Percentiles rank a stretch among this genome's conserved stretches.
Conservation (phyloP, 768 basidiomycete species). For the Auricularia sp. region DNA sequence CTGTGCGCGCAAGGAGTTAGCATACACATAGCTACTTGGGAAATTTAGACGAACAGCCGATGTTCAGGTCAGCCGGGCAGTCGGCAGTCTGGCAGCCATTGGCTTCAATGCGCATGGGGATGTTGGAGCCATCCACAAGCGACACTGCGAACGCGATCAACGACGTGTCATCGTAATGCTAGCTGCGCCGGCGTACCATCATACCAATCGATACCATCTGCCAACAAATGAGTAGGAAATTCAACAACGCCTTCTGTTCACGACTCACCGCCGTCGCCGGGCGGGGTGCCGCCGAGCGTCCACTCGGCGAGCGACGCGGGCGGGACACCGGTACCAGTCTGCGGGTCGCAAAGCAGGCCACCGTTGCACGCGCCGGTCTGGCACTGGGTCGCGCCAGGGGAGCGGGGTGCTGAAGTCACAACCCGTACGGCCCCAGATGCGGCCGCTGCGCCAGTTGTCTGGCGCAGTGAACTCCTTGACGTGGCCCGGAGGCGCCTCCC, state of each 20-base stretch:
- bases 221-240: not conserved
- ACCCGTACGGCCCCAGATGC: conserved; percentile 8
- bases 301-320: conserved; percentile 11
- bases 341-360: conserved; percentile 5
- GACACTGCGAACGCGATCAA: not conserved
- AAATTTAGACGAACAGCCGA: not conserved
- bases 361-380: conserved; percentile 10
- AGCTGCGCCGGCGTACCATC: not conserved
- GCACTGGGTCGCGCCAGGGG: conserved; percentile 5
- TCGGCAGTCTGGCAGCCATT: not conserved
- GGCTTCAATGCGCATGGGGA: conserved; percentile 5
- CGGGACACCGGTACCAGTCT: conserved; percentile 10
- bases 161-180: not conserved
- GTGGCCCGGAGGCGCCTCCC: conserved; percentile 6
- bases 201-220: not conserved
- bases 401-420: conserved; percentile 8
- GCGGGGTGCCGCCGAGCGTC: conserved; percentile 6
- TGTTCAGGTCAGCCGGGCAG: not conserved
- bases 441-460: conserved; percentile 10
- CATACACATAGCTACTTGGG: not conserved
- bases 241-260: not conserved
- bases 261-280: not conserved
- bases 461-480: conserved; percentile 4
- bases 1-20: not conserved
- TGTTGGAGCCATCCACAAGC: conserved; percentile 5